These are phyloP conservation scores for Coelastrella sp. DNA, from an alignment of 139 green algal genomes.

Conservation along the genomic window DNA sequence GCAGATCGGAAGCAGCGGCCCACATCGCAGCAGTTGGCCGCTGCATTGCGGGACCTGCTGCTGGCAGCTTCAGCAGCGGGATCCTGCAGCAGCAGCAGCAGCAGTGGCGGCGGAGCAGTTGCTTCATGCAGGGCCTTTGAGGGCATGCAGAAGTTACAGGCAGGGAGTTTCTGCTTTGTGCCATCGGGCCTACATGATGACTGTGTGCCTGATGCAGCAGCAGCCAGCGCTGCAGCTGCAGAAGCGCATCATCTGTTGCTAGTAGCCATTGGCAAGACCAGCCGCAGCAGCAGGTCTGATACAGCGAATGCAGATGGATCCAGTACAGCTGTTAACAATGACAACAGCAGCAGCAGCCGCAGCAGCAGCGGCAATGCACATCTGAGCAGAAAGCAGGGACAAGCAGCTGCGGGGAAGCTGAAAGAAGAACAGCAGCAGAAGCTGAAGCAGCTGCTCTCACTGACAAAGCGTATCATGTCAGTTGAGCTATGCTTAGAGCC, in stretches of 20 bases:
- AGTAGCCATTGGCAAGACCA: background rate
- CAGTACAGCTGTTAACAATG: background rate
- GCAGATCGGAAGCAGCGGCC: slow-evolving; percentile 30
- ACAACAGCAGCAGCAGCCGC: background rate
- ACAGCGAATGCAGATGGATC: background rate
- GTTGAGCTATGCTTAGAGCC: slow-evolving; percentile 8
- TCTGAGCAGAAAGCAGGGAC: background rate
- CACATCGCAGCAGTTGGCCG: background rate
- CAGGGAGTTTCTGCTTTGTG: background rate
- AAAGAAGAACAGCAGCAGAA: slow-evolving; percentile 29
- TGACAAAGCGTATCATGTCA: slow-evolving; percentile 18
- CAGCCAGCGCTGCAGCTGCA: background rate
- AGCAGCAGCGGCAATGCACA: slow-evolving; percentile 2
- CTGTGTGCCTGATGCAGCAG: background rate
- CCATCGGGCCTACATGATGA: slow-evolving; percentile 9
- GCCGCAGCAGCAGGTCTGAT: too few relatives aligned
- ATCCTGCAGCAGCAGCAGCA: background rate
- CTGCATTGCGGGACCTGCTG: slow-evolving; percentile 22
- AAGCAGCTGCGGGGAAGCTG: background rate
- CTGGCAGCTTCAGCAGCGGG: slow-evolving; percentile 24
- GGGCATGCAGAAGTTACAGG: background rate
- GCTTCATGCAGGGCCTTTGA: background rate
- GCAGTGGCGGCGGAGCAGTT: background rate
- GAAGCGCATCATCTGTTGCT: background rate
- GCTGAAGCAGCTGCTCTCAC: background rate